Base-by-base conservation (phyloP, 2,329 filamentous ascomycete genomes). In the Daldinia eschscholtzii region DNA sequence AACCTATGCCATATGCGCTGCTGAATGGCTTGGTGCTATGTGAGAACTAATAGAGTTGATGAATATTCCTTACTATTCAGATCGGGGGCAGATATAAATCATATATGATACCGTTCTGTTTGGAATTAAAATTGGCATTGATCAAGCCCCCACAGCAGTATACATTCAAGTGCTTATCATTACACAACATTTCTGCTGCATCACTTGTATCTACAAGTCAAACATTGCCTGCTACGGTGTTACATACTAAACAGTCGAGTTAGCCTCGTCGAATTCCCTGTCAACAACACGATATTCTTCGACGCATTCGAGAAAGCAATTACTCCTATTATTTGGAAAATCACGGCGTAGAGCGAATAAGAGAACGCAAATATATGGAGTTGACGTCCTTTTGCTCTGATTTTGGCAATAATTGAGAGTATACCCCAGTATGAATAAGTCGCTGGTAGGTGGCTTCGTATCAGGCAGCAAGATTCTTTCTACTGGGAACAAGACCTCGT, bases 391-490 rank as follows among this genome's bases (percentile, higher is more conserved):
- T 37, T 26, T 15, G 52, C 33, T 55, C 52, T 55, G 18, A 26
- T 55, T 37, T 9, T 37, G 33, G 44, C 13, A 55, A 52, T 52
- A 52, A 18, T 55, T 23, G 12, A 28, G 28, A 20, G n/a, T 53
- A 37, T 53, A 37, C 15, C 50, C 50, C 6, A 20, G 50, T 7
- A 53, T 50, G 13, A 6, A 15, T 15, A 33, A 50, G 46, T 50
- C 26, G 6, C 26, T 26, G 7, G 13, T 28, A 23, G 39, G 37
- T 65, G 26, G 30, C 66, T 39, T 48, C 46, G 66, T 44, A 57
- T 52, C 20, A 66, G 67, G 63, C 64, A 69, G 42, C 64, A 69
- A 59, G 57, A 63, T 66, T 60, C 30, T 56, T 66, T 69, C 65
- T 44, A 68, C 56, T 57, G 55, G 52, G 61, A 57, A 58, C 57